Evolutionary conservation across 2,329 filamentous ascomycete genomes (phyloP), one percentile per base, ranked within the genome.

Genomic region (Hymenoscyphus fraxineus): DNA sequence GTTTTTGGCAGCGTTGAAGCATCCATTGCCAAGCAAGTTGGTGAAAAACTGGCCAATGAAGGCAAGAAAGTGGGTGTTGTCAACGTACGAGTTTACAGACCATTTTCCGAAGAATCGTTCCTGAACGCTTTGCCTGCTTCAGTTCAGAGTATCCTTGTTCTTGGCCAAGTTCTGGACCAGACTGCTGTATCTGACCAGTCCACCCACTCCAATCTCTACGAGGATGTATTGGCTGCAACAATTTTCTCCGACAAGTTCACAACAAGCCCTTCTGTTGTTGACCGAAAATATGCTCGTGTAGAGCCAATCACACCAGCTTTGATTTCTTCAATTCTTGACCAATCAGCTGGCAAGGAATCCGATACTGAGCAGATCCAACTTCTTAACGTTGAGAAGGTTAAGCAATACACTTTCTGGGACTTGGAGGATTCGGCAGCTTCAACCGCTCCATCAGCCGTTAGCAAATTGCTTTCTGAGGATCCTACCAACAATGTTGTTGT

Each of bases 371-470:
- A 41, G 9, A 57, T 73, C 3, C 60, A 76, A 77, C 57, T 72
- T 67, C 65, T 90, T 67, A 89, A 89, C 71, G 84, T 78, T 61
- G 77, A 79, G 59, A 81, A 86, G 69, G 86, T 88, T 22, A 85
- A 91, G 76, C 91, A 98, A 78, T 98, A 95, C 80, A 89, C 88
- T 13, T 97, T 99, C 84, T 98, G 93, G 93, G 91, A 97, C 71
- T 76, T 91, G 51, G 94, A 97, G 74, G 85, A 88, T 76, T 93
- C 93, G 35, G 78, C 81, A 1, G 84, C 89, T 60, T 82, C 83
- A 60, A 81, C 81, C 65, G 88, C 92, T 0, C 88, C 92, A 12
- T 78, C 84, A 27, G 84, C 81, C 44, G 75, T 88, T 35, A 83
- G 83, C 67, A 81, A 78, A 64, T 74, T 87, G 13, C 85, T 82